phyloP scores from a whole-genome alignment of 495 filamentous ascomycete genomes.

The Saxophila tyrrhenica region DNA sequence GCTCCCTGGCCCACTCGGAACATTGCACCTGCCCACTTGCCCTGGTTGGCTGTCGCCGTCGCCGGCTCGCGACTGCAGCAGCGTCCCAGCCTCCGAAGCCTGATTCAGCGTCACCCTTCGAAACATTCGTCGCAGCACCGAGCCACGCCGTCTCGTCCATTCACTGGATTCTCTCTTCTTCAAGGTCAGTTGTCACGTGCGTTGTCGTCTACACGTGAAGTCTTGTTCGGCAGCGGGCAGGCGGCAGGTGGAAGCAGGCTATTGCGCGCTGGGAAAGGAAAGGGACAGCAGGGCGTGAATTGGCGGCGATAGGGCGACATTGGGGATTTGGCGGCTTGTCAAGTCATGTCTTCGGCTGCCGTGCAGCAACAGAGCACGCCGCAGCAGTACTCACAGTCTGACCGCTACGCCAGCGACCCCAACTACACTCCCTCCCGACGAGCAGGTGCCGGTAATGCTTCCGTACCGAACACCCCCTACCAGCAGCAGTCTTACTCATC shows the following conservation, averaged over 20 bases:
- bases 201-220: too few relatives aligned
- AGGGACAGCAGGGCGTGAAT: too few relatives aligned
- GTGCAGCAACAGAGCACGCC: slow-evolving; percentile 27
- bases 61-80: neutral
- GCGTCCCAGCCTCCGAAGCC: neutral
- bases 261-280: neutral
- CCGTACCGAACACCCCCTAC: slow-evolving; percentile 36
- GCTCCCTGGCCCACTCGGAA: neutral
- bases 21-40: neutral
- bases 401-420: slow-evolving; percentile 36
- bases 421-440: slow-evolving; percentile 34
- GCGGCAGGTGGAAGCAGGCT: neutral
- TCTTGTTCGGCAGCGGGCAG: too few relatives aligned
- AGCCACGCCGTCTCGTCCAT: neutral
- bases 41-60: neutral
- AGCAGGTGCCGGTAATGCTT: slow-evolving; percentile 37
- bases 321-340: neutral
- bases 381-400: slow-evolving; percentile 27
- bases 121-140: neutral
- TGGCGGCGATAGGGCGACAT: neutral
- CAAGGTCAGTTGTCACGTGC: neutral
- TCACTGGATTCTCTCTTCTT: neutral
- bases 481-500: slow-evolving; percentile 27
- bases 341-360: slow-evolving; percentile 30
- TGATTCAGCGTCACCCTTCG: neutral